phyloP scores from a whole-genome alignment of 2,329 filamentous ascomycete genomes.

The Beauveria sp. region DNA sequence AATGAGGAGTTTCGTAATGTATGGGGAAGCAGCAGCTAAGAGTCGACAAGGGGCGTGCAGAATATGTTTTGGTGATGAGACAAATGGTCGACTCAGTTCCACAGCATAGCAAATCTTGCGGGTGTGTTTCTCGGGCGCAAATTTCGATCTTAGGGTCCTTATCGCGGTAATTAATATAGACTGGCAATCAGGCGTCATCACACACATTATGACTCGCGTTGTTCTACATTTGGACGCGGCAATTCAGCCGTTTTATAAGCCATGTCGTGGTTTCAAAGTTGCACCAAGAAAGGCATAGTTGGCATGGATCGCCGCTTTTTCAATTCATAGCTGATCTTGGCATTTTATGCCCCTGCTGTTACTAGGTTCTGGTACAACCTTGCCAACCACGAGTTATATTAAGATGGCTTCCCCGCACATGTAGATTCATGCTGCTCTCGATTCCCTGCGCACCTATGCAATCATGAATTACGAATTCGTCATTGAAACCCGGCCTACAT shows the following conservation, averaged over 20 bases:
- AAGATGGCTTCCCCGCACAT: background rate
- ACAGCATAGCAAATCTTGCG: conserved; percentile 22
- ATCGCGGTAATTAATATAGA: background rate
- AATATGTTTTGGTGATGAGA: background rate
- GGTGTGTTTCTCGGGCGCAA: background rate
- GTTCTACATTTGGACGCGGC: background rate
- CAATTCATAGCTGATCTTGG: background rate
- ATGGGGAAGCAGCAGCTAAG: conserved; percentile 25
- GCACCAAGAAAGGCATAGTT: background rate
- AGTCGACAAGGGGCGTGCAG: background rate
- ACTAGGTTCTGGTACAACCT: background rate
- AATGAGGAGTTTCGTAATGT: conserved; percentile 40
- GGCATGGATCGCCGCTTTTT: background rate
- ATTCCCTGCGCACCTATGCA: background rate
- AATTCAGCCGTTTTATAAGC: background rate
- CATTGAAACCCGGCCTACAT: background rate
- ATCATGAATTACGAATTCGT: background rate
- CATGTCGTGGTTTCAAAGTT: background rate
- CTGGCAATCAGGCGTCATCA: background rate
- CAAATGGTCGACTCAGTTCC: background rate
- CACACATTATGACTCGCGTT: background rate
- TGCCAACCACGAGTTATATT: background rate
- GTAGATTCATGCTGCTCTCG: background rate
- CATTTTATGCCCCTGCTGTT: background rate
- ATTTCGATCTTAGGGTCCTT: background rate